phyloP scores from a whole-genome alignment of 805 yeast genomes.

The Metschnikowia drakensbergensis region DNA sequence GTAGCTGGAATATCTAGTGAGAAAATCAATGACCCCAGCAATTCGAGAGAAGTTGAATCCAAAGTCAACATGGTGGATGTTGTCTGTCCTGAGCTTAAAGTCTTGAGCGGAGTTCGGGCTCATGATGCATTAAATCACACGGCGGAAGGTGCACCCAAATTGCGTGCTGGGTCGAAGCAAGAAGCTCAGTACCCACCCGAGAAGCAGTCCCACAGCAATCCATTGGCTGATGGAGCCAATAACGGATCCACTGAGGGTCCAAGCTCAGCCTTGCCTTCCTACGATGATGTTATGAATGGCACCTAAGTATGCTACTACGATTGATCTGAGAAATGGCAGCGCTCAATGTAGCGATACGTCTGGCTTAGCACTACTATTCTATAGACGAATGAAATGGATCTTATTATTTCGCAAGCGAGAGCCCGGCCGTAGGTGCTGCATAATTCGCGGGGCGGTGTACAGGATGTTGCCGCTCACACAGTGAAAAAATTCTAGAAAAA shows the following conservation, averaged over 20 bases:
- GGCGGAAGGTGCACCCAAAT: background rate
- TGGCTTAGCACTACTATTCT: background rate
- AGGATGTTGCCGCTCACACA: conserved; percentile 5
- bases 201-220: background rate
- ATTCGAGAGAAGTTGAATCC: conserved; percentile 14
- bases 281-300: background rate
- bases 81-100: conserved; percentile 28
- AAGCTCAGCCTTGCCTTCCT: conserved; percentile 1
- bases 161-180: conserved; percentile 9
- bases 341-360: too few relatives aligned
- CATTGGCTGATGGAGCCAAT: background rate
- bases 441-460: background rate
- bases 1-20: conserved; percentile 25
- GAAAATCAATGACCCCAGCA: conserved; percentile 19
- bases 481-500: conserved; percentile 6
- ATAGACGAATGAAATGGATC: too few relatives aligned
- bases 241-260: background rate
- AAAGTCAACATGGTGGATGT: conserved; percentile 30
- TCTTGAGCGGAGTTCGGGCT: conserved; percentile 32
- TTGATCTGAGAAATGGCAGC: too few relatives aligned
- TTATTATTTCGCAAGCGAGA: background rate
- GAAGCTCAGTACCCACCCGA: conserved; percentile 1
- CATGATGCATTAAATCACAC: conserved; percentile 1
- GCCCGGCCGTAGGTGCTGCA: background rate
- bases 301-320: background rate